These are phyloP conservation scores for Butyriboletus loyo DNA, from an alignment of 768 basidiomycete species.

Conservation along the genomic window DNA sequence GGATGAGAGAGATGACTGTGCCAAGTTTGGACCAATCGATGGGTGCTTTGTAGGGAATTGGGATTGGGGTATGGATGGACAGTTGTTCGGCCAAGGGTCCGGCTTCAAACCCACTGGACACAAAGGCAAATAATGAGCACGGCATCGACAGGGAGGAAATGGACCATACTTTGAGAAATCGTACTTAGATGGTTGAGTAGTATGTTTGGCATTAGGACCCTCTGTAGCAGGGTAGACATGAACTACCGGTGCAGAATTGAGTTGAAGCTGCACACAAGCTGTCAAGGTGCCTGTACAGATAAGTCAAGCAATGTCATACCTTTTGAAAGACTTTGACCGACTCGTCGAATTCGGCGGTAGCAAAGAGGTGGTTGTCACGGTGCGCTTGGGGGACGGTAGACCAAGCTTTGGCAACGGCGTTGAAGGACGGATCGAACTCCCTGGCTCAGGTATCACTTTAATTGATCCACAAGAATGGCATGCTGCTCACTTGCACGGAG, in stretches of 20 bases:
- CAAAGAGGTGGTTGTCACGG: conserved; percentile 90
- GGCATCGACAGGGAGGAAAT: not conserved
- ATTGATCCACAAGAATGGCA: not conserved
- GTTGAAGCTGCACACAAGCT: conserved; percentile 58
- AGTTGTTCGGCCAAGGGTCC: conserved; percentile 73
- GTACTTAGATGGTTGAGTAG: conserved; percentile 58
- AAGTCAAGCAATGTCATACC: conserved; percentile 39
- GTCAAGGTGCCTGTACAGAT: conserved; percentile 8
- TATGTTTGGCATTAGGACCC: conserved; percentile 60
- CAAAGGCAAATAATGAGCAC: not conserved
- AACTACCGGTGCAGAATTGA: conserved; percentile 83
- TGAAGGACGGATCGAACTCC: conserved; percentile 82
- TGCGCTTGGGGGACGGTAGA: conserved; percentile 51
- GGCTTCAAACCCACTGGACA: conserved; percentile 76
- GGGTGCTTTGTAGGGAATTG: conserved; percentile 80
- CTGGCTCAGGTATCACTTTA: conserved; percentile 38
- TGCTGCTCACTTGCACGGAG: conserved; percentile 82
- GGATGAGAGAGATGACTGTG: conserved; percentile 42
- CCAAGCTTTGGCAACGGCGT: conserved; percentile 86
- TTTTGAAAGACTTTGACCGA: conserved; percentile 75
- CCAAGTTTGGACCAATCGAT: conserved; percentile 64
- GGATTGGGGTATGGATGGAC: conserved; percentile 68
- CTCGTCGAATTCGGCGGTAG: conserved; percentile 82
- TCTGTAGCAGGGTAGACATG: conserved; percentile 69
- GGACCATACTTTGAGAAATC: conserved; percentile 69